Conservation (phyloP, 768 basidiomycete genomes). For the Mrakia gelida region DNA sequence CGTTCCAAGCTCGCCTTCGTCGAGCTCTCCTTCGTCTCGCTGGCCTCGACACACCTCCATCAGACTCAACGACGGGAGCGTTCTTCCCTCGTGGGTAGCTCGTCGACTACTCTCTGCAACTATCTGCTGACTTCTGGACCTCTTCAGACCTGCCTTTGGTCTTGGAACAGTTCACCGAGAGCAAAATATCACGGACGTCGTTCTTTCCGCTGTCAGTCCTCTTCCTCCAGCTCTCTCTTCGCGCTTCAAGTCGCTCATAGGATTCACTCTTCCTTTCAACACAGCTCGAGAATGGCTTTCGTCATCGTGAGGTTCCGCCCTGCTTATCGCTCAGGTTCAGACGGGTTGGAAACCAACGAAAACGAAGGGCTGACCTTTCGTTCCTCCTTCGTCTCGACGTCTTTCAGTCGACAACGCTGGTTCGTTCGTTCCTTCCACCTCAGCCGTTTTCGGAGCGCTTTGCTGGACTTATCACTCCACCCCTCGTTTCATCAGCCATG, state of each 20-base stretch:
- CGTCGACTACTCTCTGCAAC: background rate
- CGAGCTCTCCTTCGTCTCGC: background rate
- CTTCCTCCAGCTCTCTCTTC: background rate
- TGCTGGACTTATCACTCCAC: no score
- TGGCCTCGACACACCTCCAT: background rate
- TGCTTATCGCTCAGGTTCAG: background rate
- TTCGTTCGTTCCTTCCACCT: background rate
- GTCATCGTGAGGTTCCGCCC: background rate
- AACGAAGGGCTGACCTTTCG: background rate
- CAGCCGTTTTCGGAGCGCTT: no score
- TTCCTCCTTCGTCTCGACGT: background rate
- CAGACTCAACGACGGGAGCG: background rate
- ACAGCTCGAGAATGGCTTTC: background rate
- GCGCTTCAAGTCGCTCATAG: background rate
- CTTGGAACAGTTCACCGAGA: background rate
- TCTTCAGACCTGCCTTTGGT: background rate
- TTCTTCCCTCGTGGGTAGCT: background rate
- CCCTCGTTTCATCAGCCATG: no score
- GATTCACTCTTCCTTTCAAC: background rate
- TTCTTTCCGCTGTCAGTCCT: background rate
- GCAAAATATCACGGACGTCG: background rate
- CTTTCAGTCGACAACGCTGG: background rate
- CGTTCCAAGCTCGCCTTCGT: no score
- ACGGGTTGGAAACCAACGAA: background rate
- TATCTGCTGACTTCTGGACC: background rate